Evolutionary conservation across 129 eudicot species (phyloP).

Genomic region (Apium graveolens): DNA sequence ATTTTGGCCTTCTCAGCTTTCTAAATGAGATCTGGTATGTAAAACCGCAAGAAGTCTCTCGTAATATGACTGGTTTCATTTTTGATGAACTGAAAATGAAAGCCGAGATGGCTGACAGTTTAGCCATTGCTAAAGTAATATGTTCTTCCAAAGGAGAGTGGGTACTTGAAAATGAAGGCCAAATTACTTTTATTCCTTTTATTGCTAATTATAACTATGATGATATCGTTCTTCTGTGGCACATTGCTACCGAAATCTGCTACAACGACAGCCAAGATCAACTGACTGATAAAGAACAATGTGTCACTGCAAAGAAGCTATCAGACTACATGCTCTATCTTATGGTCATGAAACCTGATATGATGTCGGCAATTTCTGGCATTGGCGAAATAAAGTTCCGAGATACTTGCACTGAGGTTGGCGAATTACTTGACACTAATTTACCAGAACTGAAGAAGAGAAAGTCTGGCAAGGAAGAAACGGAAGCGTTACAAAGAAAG

Average conservation of each 20-base stretch:
- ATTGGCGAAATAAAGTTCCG: slow-evolving; percentile 47
- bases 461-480: neutral
- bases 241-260: slow-evolving; percentile 57
- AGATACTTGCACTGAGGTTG: slow-evolving; percentile 52
- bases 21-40: slow-evolving; percentile 29
- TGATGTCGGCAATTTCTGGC: slow-evolving; percentile 60
- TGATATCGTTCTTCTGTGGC: slow-evolving; percentile 58
- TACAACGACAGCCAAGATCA: slow-evolving; percentile 8
- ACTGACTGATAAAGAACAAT: neutral
- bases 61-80: slow-evolving; percentile 24
- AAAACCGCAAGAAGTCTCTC: neutral
- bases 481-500: neutral
- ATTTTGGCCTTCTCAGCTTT: slow-evolving; percentile 23
- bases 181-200: slow-evolving; percentile 10
- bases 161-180: slow-evolving; percentile 28
- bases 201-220: slow-evolving; percentile 39
- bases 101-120: slow-evolving; percentile 43
- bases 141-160: slow-evolving; percentile 50
- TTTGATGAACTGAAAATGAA: slow-evolving; percentile 37
- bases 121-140: slow-evolving; percentile 38
- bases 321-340: slow-evolving; percentile 70
- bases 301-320: slow-evolving; percentile 26
- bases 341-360: slow-evolving; percentile 44
- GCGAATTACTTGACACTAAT: slow-evolving; percentile 13
- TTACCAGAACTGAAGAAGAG: neutral